Base-by-base conservation (phyloP, 148 eudicot species). In the Chenopodium suecicum region DNA sequence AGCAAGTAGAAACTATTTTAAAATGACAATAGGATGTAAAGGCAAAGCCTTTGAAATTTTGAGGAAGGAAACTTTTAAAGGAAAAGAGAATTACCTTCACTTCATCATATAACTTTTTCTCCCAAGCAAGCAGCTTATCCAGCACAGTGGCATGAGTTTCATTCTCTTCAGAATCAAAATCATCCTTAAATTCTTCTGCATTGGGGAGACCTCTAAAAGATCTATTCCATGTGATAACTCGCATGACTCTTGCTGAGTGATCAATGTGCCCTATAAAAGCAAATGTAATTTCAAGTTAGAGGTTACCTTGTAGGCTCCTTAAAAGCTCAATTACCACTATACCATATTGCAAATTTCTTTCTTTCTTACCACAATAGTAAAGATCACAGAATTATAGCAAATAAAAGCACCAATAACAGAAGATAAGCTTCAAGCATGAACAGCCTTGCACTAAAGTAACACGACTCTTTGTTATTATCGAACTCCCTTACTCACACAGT, bases 81-180 rank as follows among this genome's bases (percentile, higher is more conserved):
- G 78, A 65, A 64, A 22, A 47, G n/a, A 62, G 23, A 60, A 58
- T 80, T 87, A 96, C 99, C 89, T 94, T 96, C 65, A 94, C 97
- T 94, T 96, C 99, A 84, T 96, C 97, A 80, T 89, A 96, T 64
- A 96, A 89, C 89, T 96, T 96, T 82, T 96, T 94, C 89, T 96
- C 99, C 99, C 99, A 96, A 34, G 99, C 99, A 79, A 94, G 89
- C 90, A 96, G 87, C 83, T 94, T 96, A 86, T 96, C 99, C 83
- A 96, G 84, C 74, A 94, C 95, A 0, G 97, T 92, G 68, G 99
- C 98, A 87, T 92, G 99, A 76, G 98, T 94, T 82, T 96, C 98
- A 80, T 91, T 84, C 87, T 94, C 93, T 86, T 96, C 99, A 29
- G 91, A 89, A 81, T 96, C 93, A 74, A 90, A 84, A 77, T 92